phyloP scores from a whole-genome alignment of 192 early-diverging fungal species.

The Chytriomyces sp. region DNA sequence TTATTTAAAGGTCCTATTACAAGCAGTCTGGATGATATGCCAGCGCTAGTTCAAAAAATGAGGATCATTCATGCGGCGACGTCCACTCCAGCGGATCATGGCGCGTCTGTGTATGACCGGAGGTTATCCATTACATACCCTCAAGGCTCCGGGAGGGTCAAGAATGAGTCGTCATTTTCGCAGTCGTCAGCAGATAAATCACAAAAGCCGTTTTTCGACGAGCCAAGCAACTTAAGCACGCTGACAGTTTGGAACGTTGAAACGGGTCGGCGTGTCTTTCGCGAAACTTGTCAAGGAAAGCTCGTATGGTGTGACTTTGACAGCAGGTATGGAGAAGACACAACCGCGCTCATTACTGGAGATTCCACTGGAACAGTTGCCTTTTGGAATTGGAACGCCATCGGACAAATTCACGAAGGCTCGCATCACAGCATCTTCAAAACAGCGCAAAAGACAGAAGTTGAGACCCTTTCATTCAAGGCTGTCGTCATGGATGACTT shows the following conservation, averaged over 20 bases:
- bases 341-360: constrained; percentile 14
- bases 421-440: neutral
- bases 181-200: neutral
- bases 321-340: neutral
- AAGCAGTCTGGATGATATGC: constrained; percentile 10
- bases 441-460: neutral
- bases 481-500: neutral
- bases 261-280: neutral
- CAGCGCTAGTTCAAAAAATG: neutral
- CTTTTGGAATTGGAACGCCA: constrained; percentile 10
- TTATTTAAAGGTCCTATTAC: neutral
- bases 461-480: constrained; percentile 6
- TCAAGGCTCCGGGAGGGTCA: neutral
- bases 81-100: neutral
- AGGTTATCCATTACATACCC: neutral
- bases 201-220: constrained; percentile 10
- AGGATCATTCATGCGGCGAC: constrained; percentile 1
- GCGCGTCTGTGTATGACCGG: neutral
- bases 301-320: constrained; percentile 30
- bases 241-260: constrained; percentile 15
- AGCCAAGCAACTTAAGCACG: neutral
- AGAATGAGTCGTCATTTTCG: neutral
- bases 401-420: neutral
- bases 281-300: neutral
- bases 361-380: constrained; percentile 8